phyloP scores from a whole-genome alignment of 2,329 filamentous ascomycete species.

The Venturia pyrina region DNA sequence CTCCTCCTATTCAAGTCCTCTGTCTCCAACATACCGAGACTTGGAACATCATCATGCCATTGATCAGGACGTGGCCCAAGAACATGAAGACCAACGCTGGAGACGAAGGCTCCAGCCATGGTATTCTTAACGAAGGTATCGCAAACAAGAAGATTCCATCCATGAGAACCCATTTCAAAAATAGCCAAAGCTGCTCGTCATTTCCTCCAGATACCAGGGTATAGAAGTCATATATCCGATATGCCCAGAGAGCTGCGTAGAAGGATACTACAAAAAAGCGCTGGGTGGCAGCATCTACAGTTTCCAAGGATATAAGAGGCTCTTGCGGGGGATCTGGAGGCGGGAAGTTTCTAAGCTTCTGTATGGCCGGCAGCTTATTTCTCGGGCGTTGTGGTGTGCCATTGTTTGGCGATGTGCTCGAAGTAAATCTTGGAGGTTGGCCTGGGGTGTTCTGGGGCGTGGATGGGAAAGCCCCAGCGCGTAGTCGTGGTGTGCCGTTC shows the following conservation, averaged over 20 bases:
- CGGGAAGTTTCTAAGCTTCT: neutral
- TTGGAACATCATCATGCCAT: slow-evolving; percentile 88
- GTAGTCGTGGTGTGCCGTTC: slow-evolving; percentile 73
- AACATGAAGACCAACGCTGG: slow-evolving; percentile 62
- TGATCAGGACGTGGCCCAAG: slow-evolving; percentile 58
- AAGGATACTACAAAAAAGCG: slow-evolving; percentile 76
- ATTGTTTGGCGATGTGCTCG: neutral
- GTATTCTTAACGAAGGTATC: slow-evolving; percentile 78
- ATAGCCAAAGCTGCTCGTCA: slow-evolving; percentile 77
- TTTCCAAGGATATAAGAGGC: slow-evolving; percentile 69
- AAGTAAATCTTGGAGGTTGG: neutral
- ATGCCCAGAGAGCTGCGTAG: slow-evolving; percentile 66
- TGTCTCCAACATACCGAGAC: slow-evolving; percentile 35
- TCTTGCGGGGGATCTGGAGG: neutral
- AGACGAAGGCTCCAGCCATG: slow-evolving; percentile 89
- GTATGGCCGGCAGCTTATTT: slow-evolving; percentile 2
- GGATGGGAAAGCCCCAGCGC: slow-evolving; percentile 65
- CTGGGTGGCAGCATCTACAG: slow-evolving; percentile 86
- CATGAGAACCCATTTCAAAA: slow-evolving; percentile 85
- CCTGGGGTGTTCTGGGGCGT: slow-evolving; percentile 46
- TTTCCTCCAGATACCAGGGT: slow-evolving; percentile 63
- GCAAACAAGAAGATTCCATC: slow-evolving; percentile 83
- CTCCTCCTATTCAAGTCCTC: neutral
- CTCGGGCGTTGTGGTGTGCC: slow-evolving; percentile 1
- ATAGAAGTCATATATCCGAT: slow-evolving; percentile 81